Percentiles rank a stretch among this genome's conserved stretches.
Conservation (phyloP, 2,329 filamentous ascomycete species). For the Tympanopsis confertula region DNA sequence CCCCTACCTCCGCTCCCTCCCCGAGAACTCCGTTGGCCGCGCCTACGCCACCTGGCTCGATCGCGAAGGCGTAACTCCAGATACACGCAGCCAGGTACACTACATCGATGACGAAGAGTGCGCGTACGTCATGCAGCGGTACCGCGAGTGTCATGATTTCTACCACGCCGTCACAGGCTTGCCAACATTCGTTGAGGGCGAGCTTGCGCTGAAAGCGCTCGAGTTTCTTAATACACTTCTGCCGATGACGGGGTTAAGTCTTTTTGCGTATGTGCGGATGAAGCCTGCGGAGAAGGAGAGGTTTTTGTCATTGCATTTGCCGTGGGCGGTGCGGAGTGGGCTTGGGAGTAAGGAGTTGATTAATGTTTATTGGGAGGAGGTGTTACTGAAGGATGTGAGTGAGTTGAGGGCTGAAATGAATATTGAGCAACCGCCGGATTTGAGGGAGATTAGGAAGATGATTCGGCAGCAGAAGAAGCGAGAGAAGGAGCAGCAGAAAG, state of each 20-base stretch:
- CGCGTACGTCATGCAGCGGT: constrained; percentile 96
- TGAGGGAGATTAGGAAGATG: constrained; percentile 64
- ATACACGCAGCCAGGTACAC: constrained; percentile 70
- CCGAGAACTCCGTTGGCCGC: constrained; percentile 63
- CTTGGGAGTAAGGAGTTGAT: constrained; percentile 68
- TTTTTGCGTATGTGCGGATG: constrained; percentile 75
- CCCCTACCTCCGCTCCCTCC: constrained; percentile 58
- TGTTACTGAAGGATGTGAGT: constrained; percentile 71
- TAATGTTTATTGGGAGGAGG: constrained; percentile 96
- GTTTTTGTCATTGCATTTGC: constrained; percentile 68
- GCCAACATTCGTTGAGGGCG: constrained; percentile 85
- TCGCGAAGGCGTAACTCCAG: constrained; percentile 81
- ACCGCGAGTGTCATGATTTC: constrained; percentile 95
- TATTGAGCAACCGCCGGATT: constrained; percentile 79
- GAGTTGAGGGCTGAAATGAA: constrained; percentile 64
- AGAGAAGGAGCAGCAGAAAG: constrained; percentile 36
- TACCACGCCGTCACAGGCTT: constrained; percentile 90
- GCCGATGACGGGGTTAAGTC: constrained; percentile 85
- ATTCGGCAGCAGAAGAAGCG: constrained; percentile 59
- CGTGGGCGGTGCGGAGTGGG: constrained; percentile 85
- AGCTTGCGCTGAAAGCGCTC: constrained; percentile 94
- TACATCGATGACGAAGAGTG: constrained; percentile 94
- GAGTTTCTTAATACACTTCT: constrained; percentile 91
- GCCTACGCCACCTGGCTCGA: constrained; percentile 88
- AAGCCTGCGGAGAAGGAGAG: constrained; percentile 68